phyloP scores from a whole-genome alignment of 352 stramenopile species.

The Pythium insidiosum region DNA sequence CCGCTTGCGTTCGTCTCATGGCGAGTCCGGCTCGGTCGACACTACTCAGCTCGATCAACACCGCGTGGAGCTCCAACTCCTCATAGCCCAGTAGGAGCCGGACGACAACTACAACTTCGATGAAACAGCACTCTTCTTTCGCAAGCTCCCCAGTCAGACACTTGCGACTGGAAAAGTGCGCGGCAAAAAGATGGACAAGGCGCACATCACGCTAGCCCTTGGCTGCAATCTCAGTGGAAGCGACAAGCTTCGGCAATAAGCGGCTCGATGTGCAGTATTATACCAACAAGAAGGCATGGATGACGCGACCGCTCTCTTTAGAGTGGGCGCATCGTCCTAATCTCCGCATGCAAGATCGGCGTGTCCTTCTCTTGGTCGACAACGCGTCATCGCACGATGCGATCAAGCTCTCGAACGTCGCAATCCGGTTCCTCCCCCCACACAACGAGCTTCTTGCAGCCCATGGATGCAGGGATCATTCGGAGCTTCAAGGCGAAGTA shows the following conservation, averaged over 20 bases:
- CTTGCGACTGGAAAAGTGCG: conserved; percentile 1
- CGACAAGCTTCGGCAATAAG: background rate
- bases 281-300: conserved; percentile 5
- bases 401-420: conserved; percentile 10
- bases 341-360: conserved; percentile 7
- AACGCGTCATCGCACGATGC: conserved; percentile 5
- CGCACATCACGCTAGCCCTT: conserved; percentile 2
- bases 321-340: conserved; percentile 1
- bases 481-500: conserved; percentile 3
- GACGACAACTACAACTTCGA: conserved; percentile 7
- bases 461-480: conserved; percentile 1
- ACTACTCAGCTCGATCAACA: background rate
- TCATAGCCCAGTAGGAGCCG: background rate
- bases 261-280: background rate
- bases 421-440: conserved; percentile 3
- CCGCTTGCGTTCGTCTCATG: background rate
- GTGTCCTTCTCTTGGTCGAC: conserved; percentile 8
- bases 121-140: conserved; percentile 2
- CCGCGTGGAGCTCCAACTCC: background rate
- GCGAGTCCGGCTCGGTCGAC: conserved; percentile 2
- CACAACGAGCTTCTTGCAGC: conserved; percentile 2
- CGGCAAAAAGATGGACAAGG: conserved; percentile 5
- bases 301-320: background rate
- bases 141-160: conserved; percentile 3
- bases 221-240: background rate